phyloP scores from a whole-genome alignment of 1,284 basidiomycete genomes.

The Takashimella tepidaria region DNA sequence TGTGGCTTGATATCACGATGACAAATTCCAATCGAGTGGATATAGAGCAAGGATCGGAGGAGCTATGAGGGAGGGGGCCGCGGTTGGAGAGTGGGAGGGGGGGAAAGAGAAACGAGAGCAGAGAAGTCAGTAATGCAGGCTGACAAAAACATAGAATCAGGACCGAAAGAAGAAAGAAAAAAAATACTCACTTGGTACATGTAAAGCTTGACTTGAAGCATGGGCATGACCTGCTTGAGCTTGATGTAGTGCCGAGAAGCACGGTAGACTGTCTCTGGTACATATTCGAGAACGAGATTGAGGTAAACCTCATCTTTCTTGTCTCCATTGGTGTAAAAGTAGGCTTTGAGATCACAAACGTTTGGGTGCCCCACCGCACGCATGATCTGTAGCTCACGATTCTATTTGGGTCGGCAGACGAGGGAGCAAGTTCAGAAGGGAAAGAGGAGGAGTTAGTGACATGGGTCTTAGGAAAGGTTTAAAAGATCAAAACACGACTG shows the following conservation, averaged over 20 bases:
- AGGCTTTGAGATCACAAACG: constrained; percentile 94
- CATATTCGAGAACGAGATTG: constrained; percentile 98
- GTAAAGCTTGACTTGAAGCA: constrained; percentile 86
- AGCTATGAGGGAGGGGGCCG: constrained; percentile 66
- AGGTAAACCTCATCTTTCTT: constrained; percentile 99
- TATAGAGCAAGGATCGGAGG: constrained; percentile 55
- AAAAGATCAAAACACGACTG: constrained; percentile 38
- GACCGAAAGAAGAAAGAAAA: too few species aligned
- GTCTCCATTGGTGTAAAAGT: constrained; percentile 99
- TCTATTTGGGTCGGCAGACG: constrained; percentile 55
- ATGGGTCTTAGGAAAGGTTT: neutral
- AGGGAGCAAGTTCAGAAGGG: neutral
- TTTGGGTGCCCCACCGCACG: constrained; percentile 95
- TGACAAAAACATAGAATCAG: too few species aligned
- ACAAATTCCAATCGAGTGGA: constrained; percentile 60
- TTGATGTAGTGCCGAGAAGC: constrained; percentile 98
- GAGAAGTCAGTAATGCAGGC: too few species aligned
- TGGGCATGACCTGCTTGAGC: constrained; percentile 99
- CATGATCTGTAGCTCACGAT: constrained; percentile 99
- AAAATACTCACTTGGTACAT: constrained; percentile 49
- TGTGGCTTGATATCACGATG: constrained; percentile 99
- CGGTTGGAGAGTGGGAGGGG: too few species aligned
- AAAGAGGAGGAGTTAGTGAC: neutral
- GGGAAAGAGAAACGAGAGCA: too few species aligned
- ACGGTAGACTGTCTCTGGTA: constrained; percentile 98